phyloP scores from a whole-genome alignment of 1,139 yeast genomes.

The Pichia sp. region DNA sequence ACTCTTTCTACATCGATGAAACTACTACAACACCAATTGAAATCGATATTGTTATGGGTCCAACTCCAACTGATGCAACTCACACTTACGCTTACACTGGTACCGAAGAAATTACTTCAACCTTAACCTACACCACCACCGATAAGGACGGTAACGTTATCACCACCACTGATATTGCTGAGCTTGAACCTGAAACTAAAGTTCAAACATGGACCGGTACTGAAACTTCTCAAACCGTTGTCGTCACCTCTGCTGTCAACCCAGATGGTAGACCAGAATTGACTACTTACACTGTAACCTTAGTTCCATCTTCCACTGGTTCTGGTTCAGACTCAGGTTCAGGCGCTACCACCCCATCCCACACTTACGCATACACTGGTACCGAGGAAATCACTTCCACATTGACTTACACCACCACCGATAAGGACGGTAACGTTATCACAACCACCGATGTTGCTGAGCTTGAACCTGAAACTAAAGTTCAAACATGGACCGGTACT shows the following conservation, averaged over 20 bases:
- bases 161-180: background rate
- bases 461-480: background rate
- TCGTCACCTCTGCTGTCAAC: background rate
- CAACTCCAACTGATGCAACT: background rate
- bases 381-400: background rate
- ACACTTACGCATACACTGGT: background rate
- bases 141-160: background rate
- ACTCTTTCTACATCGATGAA: background rate
- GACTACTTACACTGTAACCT: background rate
- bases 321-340: background rate
- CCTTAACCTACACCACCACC: background rate
- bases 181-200: background rate
- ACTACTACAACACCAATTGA: background rate
- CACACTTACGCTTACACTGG: conserved; percentile 1
- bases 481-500: background rate
- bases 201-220: background rate
- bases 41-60: background rate
- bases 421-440: background rate
- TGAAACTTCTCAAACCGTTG: background rate
- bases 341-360: background rate
- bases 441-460: background rate
- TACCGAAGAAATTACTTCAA: background rate
- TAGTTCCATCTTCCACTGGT: background rate
- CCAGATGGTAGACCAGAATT: background rate
- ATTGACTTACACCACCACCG: background rate